phyloP scores from a whole-genome alignment of 2,329 filamentous ascomycete species.

The Apiospora rasikravindrae region DNA sequence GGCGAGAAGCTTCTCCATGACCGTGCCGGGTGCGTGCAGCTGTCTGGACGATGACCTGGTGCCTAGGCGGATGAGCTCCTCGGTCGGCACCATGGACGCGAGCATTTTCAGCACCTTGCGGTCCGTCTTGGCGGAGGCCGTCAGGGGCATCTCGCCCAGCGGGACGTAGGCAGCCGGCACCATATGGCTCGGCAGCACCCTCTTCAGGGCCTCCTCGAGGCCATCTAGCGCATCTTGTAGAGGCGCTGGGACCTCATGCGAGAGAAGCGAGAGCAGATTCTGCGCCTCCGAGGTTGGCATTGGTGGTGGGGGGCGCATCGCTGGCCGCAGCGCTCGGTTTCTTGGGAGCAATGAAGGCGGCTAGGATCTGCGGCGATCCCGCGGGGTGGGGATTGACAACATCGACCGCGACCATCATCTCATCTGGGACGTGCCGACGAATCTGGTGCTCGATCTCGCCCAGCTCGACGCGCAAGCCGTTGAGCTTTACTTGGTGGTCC shows the following conservation, averaged over 20 bases:
- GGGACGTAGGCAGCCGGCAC: conserved; percentile 20
- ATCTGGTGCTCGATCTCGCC: conserved; percentile 45
- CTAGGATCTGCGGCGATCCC: neutral
- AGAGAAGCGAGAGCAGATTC: neutral
- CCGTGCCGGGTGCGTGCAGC: neutral
- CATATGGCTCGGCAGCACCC: conserved; percentile 22
- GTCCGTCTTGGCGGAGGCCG: conserved; percentile 23
- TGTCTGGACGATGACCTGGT: neutral
- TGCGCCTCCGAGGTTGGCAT: neutral
- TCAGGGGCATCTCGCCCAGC: conserved; percentile 21
- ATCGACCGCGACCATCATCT: conserved; percentile 20
- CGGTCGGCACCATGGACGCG: conserved; percentile 14
- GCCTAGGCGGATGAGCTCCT: neutral
- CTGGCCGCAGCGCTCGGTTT: neutral
- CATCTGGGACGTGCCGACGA: conserved; percentile 2
- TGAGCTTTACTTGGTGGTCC: conserved; percentile 56
- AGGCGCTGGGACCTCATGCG: neutral
- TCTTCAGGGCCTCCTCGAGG: neutral
- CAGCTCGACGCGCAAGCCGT: conserved; percentile 53
- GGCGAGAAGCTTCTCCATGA: conserved; percentile 8
- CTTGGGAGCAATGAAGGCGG: conserved; percentile 10
- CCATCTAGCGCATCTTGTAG: neutral
- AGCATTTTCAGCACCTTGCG: conserved; percentile 21
- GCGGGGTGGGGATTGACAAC: conserved; percentile 3
- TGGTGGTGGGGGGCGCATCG: neutral